phyloP scores from a whole-genome alignment of 768 basidiomycete genomes.

The Lactarius hatsudake region DNA sequence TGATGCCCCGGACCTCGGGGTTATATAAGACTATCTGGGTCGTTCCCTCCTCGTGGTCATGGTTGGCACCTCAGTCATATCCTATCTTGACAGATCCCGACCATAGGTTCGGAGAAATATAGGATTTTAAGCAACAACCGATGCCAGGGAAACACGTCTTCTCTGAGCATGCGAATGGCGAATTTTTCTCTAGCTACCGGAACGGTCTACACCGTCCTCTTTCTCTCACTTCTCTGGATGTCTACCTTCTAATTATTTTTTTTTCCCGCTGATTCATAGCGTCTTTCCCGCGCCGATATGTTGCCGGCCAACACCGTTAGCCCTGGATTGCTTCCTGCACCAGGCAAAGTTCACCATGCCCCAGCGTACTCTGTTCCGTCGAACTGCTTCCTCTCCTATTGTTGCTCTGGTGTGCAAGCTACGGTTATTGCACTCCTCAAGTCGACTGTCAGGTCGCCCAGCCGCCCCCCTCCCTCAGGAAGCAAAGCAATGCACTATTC shows the following conservation, averaged over 20 bases:
- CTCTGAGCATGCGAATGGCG: too few relatives aligned
- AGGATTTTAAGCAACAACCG: too few relatives aligned
- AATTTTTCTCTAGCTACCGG: too few relatives aligned
- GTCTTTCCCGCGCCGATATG: neutral
- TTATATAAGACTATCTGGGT: too few relatives aligned
- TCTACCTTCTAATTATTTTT: too few relatives aligned
- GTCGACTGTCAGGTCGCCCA: constrained; percentile 71
- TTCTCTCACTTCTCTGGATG: too few relatives aligned
- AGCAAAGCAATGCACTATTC: constrained; percentile 59
- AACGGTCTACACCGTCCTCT: too few relatives aligned
- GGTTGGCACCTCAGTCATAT: neutral
- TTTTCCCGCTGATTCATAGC: too few relatives aligned
- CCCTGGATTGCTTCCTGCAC: neutral
- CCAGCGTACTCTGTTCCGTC: neutral
- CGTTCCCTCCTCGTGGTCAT: too few relatives aligned
- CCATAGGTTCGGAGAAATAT: too few relatives aligned
- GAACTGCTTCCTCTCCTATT: constrained; percentile 7
- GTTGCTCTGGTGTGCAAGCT: constrained; percentile 14
- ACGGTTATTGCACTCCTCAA: constrained; percentile 32
- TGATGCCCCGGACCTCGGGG: too few relatives aligned
- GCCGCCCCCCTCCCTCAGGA: constrained; percentile 65
- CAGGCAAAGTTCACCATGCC: neutral
- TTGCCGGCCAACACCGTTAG: neutral
- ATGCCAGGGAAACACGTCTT: too few relatives aligned
- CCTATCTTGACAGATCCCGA: neutral